Conservation (phyloP, 768 basidiomycete genomes). For the Serendipita sp. region DNA sequence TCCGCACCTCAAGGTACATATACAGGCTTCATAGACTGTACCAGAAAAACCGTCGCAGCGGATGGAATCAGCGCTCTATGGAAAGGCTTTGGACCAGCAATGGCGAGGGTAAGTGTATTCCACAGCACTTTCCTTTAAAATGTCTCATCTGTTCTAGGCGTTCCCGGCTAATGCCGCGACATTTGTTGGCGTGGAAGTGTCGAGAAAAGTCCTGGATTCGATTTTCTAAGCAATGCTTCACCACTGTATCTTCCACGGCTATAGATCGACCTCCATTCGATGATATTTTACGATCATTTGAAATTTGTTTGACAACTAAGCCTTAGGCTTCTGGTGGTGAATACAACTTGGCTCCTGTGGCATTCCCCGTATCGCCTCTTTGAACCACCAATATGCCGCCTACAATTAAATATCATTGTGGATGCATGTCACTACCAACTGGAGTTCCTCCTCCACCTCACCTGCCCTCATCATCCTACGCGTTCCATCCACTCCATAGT, state of each 20-base stretch:
- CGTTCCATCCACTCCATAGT: constrained; percentile 67
- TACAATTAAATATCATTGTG: constrained; percentile 23
- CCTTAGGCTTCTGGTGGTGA: too few species aligned
- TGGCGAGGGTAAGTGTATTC: constrained; percentile 53
- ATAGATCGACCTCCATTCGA: too few species aligned
- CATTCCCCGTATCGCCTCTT: too few species aligned
- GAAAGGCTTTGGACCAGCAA: constrained; percentile 97
- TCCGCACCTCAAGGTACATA: constrained; percentile 98
- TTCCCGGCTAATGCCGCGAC: constrained; percentile 97
- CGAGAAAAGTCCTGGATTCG: constrained; percentile 65
- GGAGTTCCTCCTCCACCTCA: constrained; percentile 58
- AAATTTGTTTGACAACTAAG: too few species aligned
- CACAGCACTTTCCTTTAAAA: background rate
- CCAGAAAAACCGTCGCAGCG: constrained; percentile 74
- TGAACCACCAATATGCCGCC: constrained; percentile 4
- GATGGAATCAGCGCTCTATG: constrained; percentile 82
- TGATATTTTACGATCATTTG: too few species aligned
- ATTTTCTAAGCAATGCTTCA: constrained; percentile 27
- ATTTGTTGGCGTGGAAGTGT: constrained; percentile 86
- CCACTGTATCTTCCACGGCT: background rate
- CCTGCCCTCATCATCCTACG: constrained; percentile 58
- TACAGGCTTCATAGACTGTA: constrained; percentile 83
- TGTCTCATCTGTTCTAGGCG: constrained; percentile 36
- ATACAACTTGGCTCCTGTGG: too few species aligned
- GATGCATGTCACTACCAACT: constrained; percentile 20